Conservation (phyloP, 176 grass and related monocot species). For the Musa schizocarpa region DNA sequence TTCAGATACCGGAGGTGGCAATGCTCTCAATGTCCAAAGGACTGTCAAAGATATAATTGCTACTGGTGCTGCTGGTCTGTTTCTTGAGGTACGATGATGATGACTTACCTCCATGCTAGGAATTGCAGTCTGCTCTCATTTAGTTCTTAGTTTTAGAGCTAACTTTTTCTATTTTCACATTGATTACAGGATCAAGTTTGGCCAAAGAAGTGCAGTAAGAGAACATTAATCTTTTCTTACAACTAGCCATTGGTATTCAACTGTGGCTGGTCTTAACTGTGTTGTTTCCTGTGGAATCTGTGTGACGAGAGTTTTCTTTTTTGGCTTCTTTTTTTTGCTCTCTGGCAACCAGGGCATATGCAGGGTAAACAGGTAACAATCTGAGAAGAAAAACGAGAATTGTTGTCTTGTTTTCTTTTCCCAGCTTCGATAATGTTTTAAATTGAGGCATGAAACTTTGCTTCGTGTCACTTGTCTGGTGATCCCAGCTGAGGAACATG, state of each 20-base stretch:
- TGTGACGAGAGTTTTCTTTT: background rate
- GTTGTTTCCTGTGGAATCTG: background rate
- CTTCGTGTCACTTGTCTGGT: constrained; percentile 10
- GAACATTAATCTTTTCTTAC: background rate
- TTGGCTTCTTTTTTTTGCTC: background rate
- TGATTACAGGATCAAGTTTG: constrained; percentile 39
- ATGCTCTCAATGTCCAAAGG: constrained; percentile 37
- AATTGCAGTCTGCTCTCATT: background rate
- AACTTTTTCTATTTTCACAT: constrained; percentile 1
- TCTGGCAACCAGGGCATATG: constrained; percentile 34
- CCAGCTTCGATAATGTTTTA: background rate
- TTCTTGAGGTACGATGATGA: constrained; percentile 28
- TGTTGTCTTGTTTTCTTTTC: too few relatives aligned
- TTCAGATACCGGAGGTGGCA: constrained; percentile 45
- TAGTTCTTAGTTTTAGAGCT: background rate
- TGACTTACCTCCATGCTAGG: background rate
- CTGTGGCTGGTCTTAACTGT: background rate
- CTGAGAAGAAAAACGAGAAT: background rate
- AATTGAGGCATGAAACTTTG: background rate
- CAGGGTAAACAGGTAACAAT: constrained; percentile 34
- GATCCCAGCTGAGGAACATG: constrained; percentile 46
- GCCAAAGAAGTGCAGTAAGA: constrained; percentile 56
- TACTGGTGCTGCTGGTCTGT: constrained; percentile 39
- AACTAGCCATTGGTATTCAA: background rate
- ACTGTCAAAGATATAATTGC: constrained; percentile 41